Base-by-base conservation (phyloP, 163 green algal species). In the Scenedesmus sp. region DNA sequence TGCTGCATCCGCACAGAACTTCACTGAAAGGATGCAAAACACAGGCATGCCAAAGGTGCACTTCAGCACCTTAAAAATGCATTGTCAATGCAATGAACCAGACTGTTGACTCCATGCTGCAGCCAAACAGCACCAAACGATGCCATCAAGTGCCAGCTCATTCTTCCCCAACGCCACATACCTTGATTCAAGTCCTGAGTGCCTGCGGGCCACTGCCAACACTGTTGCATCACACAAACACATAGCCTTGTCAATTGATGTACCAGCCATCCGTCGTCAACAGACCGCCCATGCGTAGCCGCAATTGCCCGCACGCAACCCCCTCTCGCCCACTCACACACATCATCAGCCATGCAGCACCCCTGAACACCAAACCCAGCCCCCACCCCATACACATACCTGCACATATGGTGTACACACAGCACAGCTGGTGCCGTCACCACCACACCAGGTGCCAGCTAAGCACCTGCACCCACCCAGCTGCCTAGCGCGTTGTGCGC, bases 401-500 rank as follows among this genome's bases (percentile, higher is more conserved):
- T 16, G 10, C 73, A 53, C 73, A 83, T 6, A 26, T 4, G 24
- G 59, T 35, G 40, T 49, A 83, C 37, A 51, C 73, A 83, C n/a
- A 83, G 18, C 37, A 35, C 73, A n/a, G 2, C 73, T n/a, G 24
- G 56, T 30, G 0, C 68, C 42, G 68, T 18, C 30, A 16, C 26
- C 68, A 42, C 4, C 35, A 81, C 33, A 81, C 13, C 35, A 1
- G 15, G 18, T 15, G n/a, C 33, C n/a, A n/a, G n/a, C n/a, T n/a
- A n/a, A 0, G 12, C 72, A n/a, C 0, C 26, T 26, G 53, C 0
- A 18, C 12, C 26, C 65, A 44, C n/a, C 33, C 81, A 70, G 40
- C 5, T 65, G 26, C 16, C 61, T 46, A 92, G 40, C 88, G 81
- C 24, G 88, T 92, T 6, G 88, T 18, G 40, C 92, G 90, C 90